phyloP scores from a whole-genome alignment of 2,329 filamentous ascomycete genomes.

The Colletotrichum cereale region DNA sequence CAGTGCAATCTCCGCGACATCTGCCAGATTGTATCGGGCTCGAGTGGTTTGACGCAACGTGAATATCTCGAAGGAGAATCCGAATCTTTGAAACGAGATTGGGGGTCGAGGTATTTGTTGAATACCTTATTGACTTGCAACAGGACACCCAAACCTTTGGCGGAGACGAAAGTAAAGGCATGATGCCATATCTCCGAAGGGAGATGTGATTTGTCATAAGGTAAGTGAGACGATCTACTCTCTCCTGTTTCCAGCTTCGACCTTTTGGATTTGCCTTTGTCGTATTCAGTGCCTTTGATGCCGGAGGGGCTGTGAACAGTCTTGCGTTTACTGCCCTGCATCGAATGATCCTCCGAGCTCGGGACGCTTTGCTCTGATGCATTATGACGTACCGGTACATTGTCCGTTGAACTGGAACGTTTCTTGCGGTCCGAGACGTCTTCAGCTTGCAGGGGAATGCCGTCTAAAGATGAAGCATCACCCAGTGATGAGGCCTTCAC shows the following conservation, averaged over 20 bases:
- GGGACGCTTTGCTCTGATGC: neutral
- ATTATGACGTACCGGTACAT: neutral
- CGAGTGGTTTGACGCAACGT: slow-evolving; percentile 47
- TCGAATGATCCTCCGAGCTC: neutral
- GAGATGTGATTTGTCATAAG: slow-evolving; percentile 13
- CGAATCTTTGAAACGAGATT: slow-evolving; percentile 49
- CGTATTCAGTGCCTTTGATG: neutral
- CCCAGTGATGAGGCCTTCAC: neutral
- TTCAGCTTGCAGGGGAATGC: neutral
- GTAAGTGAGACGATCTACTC: neutral
- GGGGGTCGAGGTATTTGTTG: slow-evolving; percentile 68
- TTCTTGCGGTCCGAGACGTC: neutral
- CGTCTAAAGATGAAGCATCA: neutral
- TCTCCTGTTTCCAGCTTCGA: neutral
- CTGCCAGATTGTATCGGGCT: slow-evolving; percentile 78
- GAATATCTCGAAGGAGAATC: slow-evolving; percentile 47
- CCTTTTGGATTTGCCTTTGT: slow-evolving; percentile 17
- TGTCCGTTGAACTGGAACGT: neutral
- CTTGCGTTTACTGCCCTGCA: slow-evolving; percentile 21
- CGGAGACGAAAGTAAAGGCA: slow-evolving; percentile 75
- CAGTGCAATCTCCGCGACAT: slow-evolving; percentile 74
- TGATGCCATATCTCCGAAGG: slow-evolving; percentile 74
- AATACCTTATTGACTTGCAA: slow-evolving; percentile 77
- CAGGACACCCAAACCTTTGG: slow-evolving; percentile 72
- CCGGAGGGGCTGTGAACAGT: neutral